phyloP scores from a whole-genome alignment of 2,329 filamentous ascomycete species.

The Fusarium stilboides region DNA sequence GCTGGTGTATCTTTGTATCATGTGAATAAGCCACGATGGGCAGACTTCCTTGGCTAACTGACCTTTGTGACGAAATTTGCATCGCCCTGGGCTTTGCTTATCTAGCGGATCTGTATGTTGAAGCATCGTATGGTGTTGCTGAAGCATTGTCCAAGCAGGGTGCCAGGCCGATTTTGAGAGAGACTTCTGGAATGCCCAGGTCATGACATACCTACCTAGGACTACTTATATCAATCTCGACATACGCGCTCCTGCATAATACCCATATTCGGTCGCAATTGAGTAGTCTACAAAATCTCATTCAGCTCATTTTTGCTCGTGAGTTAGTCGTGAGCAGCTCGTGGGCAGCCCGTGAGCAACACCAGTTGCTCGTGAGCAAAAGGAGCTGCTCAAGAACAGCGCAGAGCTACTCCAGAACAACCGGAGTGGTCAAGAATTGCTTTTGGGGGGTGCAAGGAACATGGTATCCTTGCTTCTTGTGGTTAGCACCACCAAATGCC shows the following conservation, averaged over 20 bases:
- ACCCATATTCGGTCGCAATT: too few species aligned
- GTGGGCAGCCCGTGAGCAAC: too few species aligned
- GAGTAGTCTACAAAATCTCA: background rate
- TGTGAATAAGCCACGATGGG: fast-evolving
- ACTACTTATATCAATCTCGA: background rate
- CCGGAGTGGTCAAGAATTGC: background rate
- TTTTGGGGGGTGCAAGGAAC: background rate
- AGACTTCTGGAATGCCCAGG: too few species aligned
- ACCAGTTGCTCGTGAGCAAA: background rate
- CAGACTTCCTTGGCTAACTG: fast-evolving
- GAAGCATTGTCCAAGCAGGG: too few species aligned
- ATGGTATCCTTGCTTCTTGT: background rate
- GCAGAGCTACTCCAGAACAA: background rate
- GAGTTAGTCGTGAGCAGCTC: background rate
- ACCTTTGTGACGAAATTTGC: background rate
- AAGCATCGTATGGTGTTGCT: too few species aligned
- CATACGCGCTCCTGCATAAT: too few species aligned
- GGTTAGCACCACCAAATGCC: background rate
- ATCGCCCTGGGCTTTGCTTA: background rate
- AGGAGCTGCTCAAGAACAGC: background rate
- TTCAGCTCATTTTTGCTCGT: background rate
- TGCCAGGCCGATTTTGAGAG: too few species aligned
- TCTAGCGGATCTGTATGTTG: background rate
- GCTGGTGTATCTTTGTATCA: fast-evolving
- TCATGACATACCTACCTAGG: background rate